phyloP scores from a whole-genome alignment of 495 filamentous ascomycete genomes.

The Daldinia childiae region DNA sequence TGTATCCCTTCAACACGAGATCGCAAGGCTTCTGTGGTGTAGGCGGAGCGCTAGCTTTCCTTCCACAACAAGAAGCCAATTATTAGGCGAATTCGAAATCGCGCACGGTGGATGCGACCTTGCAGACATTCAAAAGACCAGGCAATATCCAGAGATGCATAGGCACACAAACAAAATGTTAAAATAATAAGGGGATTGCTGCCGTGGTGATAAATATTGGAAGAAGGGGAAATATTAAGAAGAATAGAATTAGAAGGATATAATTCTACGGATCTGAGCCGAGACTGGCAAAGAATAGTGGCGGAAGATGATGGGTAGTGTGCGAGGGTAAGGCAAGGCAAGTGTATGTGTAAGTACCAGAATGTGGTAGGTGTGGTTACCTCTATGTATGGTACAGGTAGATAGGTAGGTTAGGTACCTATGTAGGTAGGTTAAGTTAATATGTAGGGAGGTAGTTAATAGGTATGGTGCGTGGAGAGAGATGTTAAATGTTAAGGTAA shows the following conservation, averaged over 20 bases:
- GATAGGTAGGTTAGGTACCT: no score
- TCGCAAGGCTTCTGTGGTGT: conserved; percentile 12
- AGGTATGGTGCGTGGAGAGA: conserved; percentile 22
- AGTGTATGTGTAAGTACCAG: conserved; percentile 23
- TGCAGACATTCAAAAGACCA: conserved; percentile 46
- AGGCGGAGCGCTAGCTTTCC: conserved; percentile 32
- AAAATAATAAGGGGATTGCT: conserved; percentile 8
- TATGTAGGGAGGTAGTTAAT: no score
- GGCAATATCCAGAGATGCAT: conserved; percentile 42
- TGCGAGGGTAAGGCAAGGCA: neutral
- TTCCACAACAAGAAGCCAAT: conserved; percentile 30
- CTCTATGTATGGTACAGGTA: no score
- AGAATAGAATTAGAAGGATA: conserved; percentile 29
- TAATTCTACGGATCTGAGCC: conserved; percentile 41
- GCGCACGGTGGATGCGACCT: conserved; percentile 42
- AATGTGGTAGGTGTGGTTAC: conserved; percentile 20
- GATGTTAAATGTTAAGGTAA: neutral
- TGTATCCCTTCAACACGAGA: conserved; percentile 14
- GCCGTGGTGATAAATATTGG: conserved; percentile 12
- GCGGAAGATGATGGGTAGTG: conserved; percentile 15
- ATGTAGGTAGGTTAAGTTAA: neutral
- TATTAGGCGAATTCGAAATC: conserved; percentile 43
- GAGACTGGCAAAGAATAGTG: conserved; percentile 40
- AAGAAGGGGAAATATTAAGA: conserved; percentile 7
- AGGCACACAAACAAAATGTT: conserved; percentile 14